Percentiles rank a stretch among this genome's conserved stretches.
phyloP scores from a whole-genome alignment of 1,284 basidiomycete species.

The Lignosus rhinocerotis region DNA sequence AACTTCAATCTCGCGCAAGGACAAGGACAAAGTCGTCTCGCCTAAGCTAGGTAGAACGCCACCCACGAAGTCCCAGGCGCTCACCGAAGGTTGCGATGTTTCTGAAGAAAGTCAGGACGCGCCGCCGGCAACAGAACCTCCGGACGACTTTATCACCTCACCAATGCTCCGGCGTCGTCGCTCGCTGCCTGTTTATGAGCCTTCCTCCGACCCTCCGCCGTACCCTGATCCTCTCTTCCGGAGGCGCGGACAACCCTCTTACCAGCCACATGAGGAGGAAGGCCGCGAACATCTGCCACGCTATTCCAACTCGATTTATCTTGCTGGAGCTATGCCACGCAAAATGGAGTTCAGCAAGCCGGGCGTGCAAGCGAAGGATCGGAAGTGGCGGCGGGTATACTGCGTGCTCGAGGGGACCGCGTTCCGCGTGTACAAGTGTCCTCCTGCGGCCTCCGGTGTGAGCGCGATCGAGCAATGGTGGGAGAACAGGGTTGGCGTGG shows the following conservation, averaged over 20 bases:
- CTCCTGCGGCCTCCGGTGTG: slow-evolving; percentile 47
- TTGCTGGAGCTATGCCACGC: slow-evolving; percentile 83
- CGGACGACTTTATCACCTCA: slow-evolving; percentile 24
- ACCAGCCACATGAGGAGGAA: slow-evolving; percentile 60
- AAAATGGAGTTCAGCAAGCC: slow-evolving; percentile 94
- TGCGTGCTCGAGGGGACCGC: slow-evolving; percentile 93
- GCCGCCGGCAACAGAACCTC: slow-evolving; percentile 18
- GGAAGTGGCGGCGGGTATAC: slow-evolving; percentile 89
- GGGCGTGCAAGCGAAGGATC: slow-evolving; percentile 84
- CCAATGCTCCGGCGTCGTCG: slow-evolving; percentile 44
- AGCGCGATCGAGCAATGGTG: slow-evolving; percentile 68
- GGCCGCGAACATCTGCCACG: slow-evolving; percentile 79
- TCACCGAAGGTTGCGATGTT: not conserved
- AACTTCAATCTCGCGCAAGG: slow-evolving; percentile 32
- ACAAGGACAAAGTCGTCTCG: slow-evolving; percentile 27
- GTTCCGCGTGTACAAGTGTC: slow-evolving; percentile 81
- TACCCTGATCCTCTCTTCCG: slow-evolving; percentile 44
- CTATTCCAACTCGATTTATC: slow-evolving; percentile 85
- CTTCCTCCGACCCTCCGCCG: slow-evolving; percentile 49
- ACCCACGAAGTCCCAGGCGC: slow-evolving; percentile 7
- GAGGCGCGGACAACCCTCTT: slow-evolving; percentile 35
- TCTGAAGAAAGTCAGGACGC: slow-evolving; percentile 1
- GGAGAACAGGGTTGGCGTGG: slow-evolving; percentile 72
- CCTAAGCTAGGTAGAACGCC: slow-evolving; percentile 17
- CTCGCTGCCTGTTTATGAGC: slow-evolving; percentile 59